Base-by-base conservation (phyloP, 139 green algal genomes). In the Chlamydomonas eustigma region DNA sequence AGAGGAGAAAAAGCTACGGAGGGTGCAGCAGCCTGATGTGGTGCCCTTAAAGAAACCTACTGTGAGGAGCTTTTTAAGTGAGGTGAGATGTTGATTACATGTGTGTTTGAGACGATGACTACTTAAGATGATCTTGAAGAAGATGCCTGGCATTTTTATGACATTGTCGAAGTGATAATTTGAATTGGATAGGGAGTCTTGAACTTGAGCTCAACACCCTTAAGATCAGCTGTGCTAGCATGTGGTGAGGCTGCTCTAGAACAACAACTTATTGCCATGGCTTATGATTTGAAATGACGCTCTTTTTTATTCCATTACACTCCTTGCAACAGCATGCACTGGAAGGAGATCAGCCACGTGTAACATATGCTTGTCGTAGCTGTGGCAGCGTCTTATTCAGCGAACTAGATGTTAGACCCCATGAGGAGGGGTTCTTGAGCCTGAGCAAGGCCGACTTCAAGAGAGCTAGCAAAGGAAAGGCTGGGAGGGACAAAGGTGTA, bases 381-480 rank as follows among this genome's bases (percentile, higher is more conserved):
- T 74, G 68, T 25, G 4, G 68, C 68, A 64, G 37, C 3, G 8
- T 28, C 3, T 35, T 74, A 6, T 32, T 74, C 8, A 37, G 25
- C 2, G 68, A 74, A 25, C 37, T 33, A n/a, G 35, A 74, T 38
- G 30, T 74, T 4, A 32, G 36, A 35, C 68, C 68, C 2, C 36
- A 64, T 8, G 37, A 63, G 5, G 34, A 4, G 37, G 68, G 68
- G 34, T 33, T 22, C 37, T 36, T 3, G 5, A 34, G 31, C 33
- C 65, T 72, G 65, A 4, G 65, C 32, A 33, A 72, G 4, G 65
- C 28, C 8, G 65, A 72, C 5, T 72, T 72, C 65, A 72, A 72
- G 65, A 33, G 52, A 25, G 34, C 6, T 25, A 68, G 52, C 52
- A 68, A 8, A 28, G 52, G 6, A 68, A 31, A 68, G 8, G 52